phyloP scores from a whole-genome alignment of 768 basidiomycete genomes.

The Mrakia frigida region DNA sequence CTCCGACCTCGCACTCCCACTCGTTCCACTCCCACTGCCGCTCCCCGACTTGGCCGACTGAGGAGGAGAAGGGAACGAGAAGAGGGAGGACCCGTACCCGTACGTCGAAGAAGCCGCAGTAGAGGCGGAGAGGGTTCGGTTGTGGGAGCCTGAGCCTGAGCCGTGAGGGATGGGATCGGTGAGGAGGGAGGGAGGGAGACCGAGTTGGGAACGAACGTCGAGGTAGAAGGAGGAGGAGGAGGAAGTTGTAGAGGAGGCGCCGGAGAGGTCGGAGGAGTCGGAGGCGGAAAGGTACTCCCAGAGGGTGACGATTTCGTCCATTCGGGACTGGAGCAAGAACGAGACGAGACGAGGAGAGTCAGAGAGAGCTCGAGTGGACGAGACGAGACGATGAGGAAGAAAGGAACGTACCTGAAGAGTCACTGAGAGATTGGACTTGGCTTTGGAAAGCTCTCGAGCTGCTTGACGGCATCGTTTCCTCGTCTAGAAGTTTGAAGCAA shows the following conservation, averaged over 20 bases:
- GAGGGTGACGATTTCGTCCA: slow-evolving; percentile 19
- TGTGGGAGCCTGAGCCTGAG: background rate
- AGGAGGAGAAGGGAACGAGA: background rate
- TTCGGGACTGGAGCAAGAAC: background rate
- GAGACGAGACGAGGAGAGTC: background rate
- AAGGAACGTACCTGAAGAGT: background rate
- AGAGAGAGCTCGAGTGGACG: background rate
- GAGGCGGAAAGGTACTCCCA: slow-evolving; percentile 21
- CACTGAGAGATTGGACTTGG: background rate
- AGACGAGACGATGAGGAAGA: background rate
- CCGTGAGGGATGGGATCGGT: slow-evolving; percentile 12
- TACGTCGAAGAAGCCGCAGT: background rate
- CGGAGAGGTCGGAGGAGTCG: background rate
- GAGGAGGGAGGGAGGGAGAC: slow-evolving; percentile 10
- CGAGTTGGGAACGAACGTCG: slow-evolving; percentile 13
- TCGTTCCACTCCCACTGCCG: background rate
- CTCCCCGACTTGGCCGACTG: slow-evolving; percentile 1
- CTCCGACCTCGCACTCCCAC: background rate
- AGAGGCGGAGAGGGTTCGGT: background rate
- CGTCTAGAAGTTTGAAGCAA: too few species aligned
- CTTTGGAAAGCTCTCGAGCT: slow-evolving; percentile 8
- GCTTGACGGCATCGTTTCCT: slow-evolving; percentile 1
- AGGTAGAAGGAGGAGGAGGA: slow-evolving; percentile 13
- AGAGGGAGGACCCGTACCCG: slow-evolving; percentile 1
- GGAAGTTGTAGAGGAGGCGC: background rate